phyloP scores from a whole-genome alignment of 129 eudicot species.

The Centella asiatica region DNA sequence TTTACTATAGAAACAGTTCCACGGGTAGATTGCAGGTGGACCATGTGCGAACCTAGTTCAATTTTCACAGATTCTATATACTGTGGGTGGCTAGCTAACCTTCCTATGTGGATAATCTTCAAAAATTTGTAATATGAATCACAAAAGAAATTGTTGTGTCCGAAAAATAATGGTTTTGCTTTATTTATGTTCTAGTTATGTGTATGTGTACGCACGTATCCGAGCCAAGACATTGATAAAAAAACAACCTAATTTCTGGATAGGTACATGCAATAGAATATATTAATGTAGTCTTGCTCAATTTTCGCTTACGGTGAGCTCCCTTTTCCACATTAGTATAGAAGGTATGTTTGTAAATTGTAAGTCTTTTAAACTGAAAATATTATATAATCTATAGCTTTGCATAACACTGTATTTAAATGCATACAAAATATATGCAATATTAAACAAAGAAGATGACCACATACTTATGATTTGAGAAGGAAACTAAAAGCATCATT shows the following conservation, averaged over 20 bases:
- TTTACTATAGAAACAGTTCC: background rate
- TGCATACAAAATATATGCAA: background rate
- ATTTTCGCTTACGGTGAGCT: no score
- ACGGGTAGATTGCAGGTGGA: constrained; percentile 12
- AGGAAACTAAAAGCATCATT: constrained; percentile 16
- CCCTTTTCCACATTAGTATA: background rate
- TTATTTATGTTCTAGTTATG: no score
- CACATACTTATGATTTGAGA: constrained; percentile 21
- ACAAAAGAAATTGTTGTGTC: background rate
- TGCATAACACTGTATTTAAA: no score
- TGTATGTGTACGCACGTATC: no score
- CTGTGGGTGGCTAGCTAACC: constrained; percentile 5
- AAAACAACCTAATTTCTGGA: no score
- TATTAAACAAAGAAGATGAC: constrained; percentile 8
- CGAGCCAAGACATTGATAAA: no score
- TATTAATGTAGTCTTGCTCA: no score
- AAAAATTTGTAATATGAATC: background rate
- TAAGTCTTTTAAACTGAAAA: background rate
- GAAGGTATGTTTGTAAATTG: background rate
- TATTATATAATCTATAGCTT: background rate
- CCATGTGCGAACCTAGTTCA: constrained; percentile 5
- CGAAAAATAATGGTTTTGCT: no score
- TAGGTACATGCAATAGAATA: no score
- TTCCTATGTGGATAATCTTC: background rate
- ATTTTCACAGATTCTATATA: background rate